phyloP scores from a whole-genome alignment of 805 yeast species.

The Kazachstania africana region DNA sequence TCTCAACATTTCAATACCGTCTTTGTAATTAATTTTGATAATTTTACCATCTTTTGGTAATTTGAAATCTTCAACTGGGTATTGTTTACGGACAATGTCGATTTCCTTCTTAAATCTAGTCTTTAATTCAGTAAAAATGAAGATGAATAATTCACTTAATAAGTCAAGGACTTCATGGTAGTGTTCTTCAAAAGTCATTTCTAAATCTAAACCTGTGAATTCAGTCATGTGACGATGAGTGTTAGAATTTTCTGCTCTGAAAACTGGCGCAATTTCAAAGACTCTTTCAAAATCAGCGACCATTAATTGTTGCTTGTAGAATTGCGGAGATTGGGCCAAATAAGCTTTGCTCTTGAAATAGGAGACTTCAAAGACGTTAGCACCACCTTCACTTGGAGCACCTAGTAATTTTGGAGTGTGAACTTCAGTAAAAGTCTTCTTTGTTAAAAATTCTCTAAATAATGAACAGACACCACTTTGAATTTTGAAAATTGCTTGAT shows the following conservation, averaged over 20 bases:
- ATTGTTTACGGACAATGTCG: constrained; percentile 82
- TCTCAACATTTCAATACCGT: constrained; percentile 78
- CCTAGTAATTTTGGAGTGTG: constrained; percentile 95
- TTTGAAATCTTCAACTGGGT: constrained; percentile 95
- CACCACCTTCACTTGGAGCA: constrained; percentile 96
- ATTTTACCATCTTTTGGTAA: constrained; percentile 89
- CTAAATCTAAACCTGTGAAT: constrained; percentile 93
- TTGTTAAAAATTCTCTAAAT: constrained; percentile 76
- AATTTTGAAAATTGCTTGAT: constrained; percentile 93
- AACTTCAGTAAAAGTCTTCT: constrained; percentile 69
- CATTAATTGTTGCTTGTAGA: constrained; percentile 94
- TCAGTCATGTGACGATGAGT: constrained; percentile 99
- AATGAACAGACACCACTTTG: constrained; percentile 80
- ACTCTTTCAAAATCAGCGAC: constrained; percentile 97
- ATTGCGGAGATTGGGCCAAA: constrained; percentile 96
- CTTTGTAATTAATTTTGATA: constrained; percentile 81
- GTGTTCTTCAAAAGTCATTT: constrained; percentile 97
- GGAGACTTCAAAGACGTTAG: constrained; percentile 87
- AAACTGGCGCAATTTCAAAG: constrained; percentile 93
- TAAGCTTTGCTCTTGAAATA: constrained; percentile 83
- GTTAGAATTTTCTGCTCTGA: constrained; percentile 98
- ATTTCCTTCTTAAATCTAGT: constrained; percentile 72
- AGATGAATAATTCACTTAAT: constrained; percentile 65
- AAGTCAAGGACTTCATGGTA: constrained; percentile 77
- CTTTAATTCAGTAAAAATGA: constrained; percentile 78